Evolutionary conservation across 768 basidiomycete genomes (phyloP).

Genomic region (Astraeus odoratus): DNA sequence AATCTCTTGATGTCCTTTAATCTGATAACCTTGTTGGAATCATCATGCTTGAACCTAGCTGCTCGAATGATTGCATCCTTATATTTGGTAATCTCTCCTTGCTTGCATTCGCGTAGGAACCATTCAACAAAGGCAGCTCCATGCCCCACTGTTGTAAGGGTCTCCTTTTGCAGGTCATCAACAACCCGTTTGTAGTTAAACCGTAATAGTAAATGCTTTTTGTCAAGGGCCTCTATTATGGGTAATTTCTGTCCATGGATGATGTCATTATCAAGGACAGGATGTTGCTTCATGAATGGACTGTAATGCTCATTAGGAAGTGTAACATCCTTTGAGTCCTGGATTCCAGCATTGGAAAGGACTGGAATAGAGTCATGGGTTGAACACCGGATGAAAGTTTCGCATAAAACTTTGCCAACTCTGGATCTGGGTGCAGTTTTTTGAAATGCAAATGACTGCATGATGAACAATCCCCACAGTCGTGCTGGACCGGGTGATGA

Average conservation of each 20-base stretch:
- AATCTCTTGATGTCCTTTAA: no score
- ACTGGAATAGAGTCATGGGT: slow-evolving; percentile 50
- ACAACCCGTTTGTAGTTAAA: slow-evolving; percentile 77
- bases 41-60: no score
- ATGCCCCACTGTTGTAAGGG: slow-evolving; percentile 60
- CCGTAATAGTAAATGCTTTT: slow-evolving; percentile 52
- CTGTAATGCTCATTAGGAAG: slow-evolving; percentile 59
- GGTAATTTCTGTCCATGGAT: slow-evolving; percentile 29
- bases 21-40: no score
- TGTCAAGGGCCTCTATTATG: slow-evolving; percentile 57
- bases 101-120: slow-evolving; percentile 62
- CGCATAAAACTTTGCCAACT: slow-evolving; percentile 62
- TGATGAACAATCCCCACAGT: slow-evolving; percentile 52
- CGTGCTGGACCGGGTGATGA: slow-evolving; percentile 15
- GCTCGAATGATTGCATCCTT: neutral
- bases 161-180: slow-evolving; percentile 56
- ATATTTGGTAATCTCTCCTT: neutral
- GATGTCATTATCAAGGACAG: slow-evolving; percentile 39
- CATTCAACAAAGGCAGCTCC: slow-evolving; percentile 74
- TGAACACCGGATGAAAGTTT: slow-evolving; percentile 68
- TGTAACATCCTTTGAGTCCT: slow-evolving; percentile 59
- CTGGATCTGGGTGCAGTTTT: slow-evolving; percentile 67
- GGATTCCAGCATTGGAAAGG: slow-evolving; percentile 70
- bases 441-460: slow-evolving; percentile 84
- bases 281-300: slow-evolving; percentile 69